Base-by-base conservation (phyloP, 2,329 filamentous ascomycete species). In the Furcasterigmium sp. region DNA sequence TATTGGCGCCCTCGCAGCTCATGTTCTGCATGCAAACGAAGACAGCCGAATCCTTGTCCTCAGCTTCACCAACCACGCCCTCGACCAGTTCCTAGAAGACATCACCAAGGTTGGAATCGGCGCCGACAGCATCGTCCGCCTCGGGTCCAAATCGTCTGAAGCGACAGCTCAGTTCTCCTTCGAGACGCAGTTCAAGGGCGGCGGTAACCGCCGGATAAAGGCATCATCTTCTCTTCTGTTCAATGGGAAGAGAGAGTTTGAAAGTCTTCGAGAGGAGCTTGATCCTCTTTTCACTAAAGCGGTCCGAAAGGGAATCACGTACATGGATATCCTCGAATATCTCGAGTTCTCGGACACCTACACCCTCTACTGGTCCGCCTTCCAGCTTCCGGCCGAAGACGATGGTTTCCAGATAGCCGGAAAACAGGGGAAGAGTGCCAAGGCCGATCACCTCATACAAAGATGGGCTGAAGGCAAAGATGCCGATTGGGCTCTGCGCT, bases 31-130 rank as follows among this genome's bases (percentile, higher is more conserved):
- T 17, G 56, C 75, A 1, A 52, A 68, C 5, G 78, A 75, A 0
- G 17, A 51, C 0, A 64, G 75, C 21, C 75, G 57, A 0, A 74
- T 89, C 0, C 64, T 91, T 0, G 75, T 90, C 0, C 58, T 85
- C 2, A 80, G 76, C 20, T 88, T 80, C 45, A 88, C 83, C 0
- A 85, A 87, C 41, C 82, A 85, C 49, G 80, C 81, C 0, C 60
- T 83, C 0, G 79, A 85, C 41, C 72, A 88, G 56, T 82, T 86
- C 37, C 57, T 86, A 0, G 76, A 81, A 46, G 83, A 88, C 32
- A 57, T 87, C 0, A 61, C 80, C 3, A 42, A 43, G 1, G 74
- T 80, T 25, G 81, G 80, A 0, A 78, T 88, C 7, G 51, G 67
- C 0, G 2, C 49, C 0, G 37, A 54, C 0, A 29, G 52, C 0